Base-by-base conservation (phyloP, 164 flowering plant species). In the Protea cynaroides region DNA sequence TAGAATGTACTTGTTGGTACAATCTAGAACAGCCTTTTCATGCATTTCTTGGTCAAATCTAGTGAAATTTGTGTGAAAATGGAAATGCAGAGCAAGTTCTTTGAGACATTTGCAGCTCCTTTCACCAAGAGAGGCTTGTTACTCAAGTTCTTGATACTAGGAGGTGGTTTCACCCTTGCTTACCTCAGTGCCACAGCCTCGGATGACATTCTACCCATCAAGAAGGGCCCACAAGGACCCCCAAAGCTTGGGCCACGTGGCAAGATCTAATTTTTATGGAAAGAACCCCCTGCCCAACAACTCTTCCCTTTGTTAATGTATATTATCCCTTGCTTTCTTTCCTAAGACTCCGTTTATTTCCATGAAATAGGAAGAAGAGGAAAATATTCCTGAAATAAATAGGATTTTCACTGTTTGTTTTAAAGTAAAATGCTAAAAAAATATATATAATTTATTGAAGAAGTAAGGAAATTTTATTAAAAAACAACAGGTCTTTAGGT, bases 101-200 rank as follows among this genome's bases (percentile, higher is more conserved):
- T 94, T 76, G 97, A 94, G 89, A 90, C 97, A 76, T 86, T 91
- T 84, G 97, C 96, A 6, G 96, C 95, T 36, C 97, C 96, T 70
- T 94, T 94, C 84, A 89, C 97, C 69, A 94, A 89, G 86, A 90
- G 97, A 78, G 95, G 95, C 23, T 67, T 94, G 52, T 71, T 94
- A 81, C 95, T 94, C 65, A 90, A 94, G 81, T 94, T 90, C 82
- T 78, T 91, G 84, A 78, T 90, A 44, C 40, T 94, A 76, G 97
- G 98, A 58, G 96, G 97, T 58, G 97, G 91, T 18, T 78, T 86
- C 29, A 87, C 59, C 88, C 89, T 22, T 94, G 86, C 73, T 63
- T 86, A 61, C 34, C 34, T 29, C 34, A 94, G 95, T 71, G 69
- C 96, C 69, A 84, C 92, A 1, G 91, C 95, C 54, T 37, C 91